Base-by-base conservation (phyloP, 164 flowering plant species). In the Saururus chinensis region DNA sequence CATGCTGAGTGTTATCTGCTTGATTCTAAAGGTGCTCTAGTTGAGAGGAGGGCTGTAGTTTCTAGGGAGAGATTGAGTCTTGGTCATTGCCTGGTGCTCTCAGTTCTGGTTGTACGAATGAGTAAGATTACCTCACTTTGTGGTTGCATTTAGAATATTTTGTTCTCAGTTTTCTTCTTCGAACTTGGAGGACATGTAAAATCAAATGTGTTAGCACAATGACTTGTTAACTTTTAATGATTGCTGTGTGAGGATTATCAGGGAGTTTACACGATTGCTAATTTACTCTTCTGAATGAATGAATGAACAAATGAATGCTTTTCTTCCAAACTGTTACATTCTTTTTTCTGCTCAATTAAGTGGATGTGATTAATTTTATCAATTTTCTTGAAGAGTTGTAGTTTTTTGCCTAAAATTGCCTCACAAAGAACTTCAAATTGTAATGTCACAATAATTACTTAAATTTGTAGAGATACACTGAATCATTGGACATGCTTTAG, bases 11-110 rank as follows among this genome's bases (percentile, higher is more conserved):
- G 62, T 23, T 82, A 76, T 75, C 67, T 95, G 68, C 73, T 89
- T 71, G 98, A 91, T 76, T 86, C 97, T 48, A 85, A 86, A 77
- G 95, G 99, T 75, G 83, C 96, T 66, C 76, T 89, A 72, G 96
- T 95, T 67, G 92, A 89, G 75, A 76, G 96, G 23, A 69, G 70
- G 53, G 98, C 93, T 62, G 99, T 95, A 53, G 90, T 95, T 71
- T 76, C 59, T 53, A 76, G 93, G 76, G 99, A 95, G 76, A 81
- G 97, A 64, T 87, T 87, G 40, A 75, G 87, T 51, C 81, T 95
- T 70, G 82, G 87, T 51, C 96, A 95, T 69, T 95, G 98, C 72
- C 85, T 95, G 69, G 88, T 87, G 56, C 87, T 91, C 23, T 95
- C 96, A 53, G 73, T 79, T 68, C 75, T 95, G 53, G 79, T 95